These are phyloP conservation scores for Leucocoprinus birnbaumii DNA, from an alignment of 768 basidiomycete genomes.

Conservation along the genomic window DNA sequence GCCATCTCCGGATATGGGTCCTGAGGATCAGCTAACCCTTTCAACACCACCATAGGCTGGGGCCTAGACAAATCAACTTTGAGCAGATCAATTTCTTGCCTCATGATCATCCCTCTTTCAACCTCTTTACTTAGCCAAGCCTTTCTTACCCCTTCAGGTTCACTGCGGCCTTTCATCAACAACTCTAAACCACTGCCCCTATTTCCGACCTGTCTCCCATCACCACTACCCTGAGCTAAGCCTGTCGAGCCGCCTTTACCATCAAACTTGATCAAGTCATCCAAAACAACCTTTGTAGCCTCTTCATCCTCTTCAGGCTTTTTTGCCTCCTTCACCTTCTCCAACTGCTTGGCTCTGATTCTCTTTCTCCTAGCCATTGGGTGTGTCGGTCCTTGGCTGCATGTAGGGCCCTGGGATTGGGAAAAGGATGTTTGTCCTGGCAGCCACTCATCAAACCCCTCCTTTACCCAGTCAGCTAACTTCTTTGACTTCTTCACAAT, in stretches of 20 bases:
- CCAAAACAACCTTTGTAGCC: background rate
- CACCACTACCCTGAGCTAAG: background rate
- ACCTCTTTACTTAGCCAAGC: slow-evolving; percentile 2
- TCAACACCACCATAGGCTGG: slow-evolving; percentile 14
- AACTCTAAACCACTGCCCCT: background rate
- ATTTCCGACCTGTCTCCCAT: background rate
- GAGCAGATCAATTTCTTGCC: background rate
- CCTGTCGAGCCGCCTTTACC: background rate
- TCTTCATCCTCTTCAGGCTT: slow-evolving; percentile 9
- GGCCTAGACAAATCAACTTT: slow-evolving; percentile 20
- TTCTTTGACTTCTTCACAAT: background rate
- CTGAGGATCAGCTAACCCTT: background rate
- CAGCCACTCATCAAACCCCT: background rate
- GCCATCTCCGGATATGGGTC: background rate
- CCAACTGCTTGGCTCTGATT: slow-evolving; percentile 3
- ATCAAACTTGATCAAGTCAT: slow-evolving; percentile 2
- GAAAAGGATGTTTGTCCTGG: slow-evolving; percentile 2
- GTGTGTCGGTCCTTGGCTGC: background rate
- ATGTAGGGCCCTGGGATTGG: background rate
- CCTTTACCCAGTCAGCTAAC: background rate
- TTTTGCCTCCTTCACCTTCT: background rate
- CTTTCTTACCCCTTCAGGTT: background rate
- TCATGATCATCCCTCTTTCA: slow-evolving; percentile 3
- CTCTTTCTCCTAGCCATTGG: slow-evolving; percentile 1
- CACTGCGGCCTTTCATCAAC: background rate